phyloP scores from a whole-genome alignment of 2,329 filamentous ascomycete genomes.

The Geoglossum cookeanum region DNA sequence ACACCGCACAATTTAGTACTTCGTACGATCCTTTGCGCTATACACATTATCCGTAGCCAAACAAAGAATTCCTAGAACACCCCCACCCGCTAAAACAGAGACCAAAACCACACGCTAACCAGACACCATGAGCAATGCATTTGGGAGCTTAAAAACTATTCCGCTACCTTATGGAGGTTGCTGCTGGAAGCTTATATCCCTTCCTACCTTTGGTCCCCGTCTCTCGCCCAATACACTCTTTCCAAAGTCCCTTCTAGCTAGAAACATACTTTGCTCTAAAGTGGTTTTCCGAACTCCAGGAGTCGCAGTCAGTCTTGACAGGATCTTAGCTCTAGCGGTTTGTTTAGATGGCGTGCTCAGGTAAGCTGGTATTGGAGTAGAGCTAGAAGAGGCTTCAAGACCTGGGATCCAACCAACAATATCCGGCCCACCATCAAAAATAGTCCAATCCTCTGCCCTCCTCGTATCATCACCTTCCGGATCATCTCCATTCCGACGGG shows the following conservation, averaged over 20 bases:
- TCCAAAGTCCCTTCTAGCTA: neutral
- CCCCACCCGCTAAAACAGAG: neutral
- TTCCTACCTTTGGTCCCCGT: neutral
- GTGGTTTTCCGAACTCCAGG: neutral
- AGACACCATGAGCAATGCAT: neutral
- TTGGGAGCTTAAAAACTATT: neutral
- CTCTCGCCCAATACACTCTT: neutral
- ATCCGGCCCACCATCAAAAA: neutral
- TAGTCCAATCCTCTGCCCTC: neutral
- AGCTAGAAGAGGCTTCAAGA: constrained; percentile 19
- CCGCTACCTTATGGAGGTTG: neutral
- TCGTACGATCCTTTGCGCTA: neutral
- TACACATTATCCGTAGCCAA: neutral
- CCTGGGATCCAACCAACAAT: constrained; percentile 8
- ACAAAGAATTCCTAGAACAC: neutral
- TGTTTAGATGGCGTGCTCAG: constrained; percentile 27
- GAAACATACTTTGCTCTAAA: neutral
- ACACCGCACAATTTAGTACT: neutral
- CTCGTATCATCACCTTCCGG: neutral
- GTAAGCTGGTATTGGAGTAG: constrained; percentile 23
- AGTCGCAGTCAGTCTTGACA: constrained; percentile 11
- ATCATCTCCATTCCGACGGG: constrained; percentile 11
- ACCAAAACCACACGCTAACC: no score
- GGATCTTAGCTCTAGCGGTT: constrained; percentile 22
- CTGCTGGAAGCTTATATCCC: neutral